These are phyloP conservation scores for Coleophoma eucalyptorum DNA, from an alignment of 2,329 filamentous ascomycete species.

Conservation along the genomic window DNA sequence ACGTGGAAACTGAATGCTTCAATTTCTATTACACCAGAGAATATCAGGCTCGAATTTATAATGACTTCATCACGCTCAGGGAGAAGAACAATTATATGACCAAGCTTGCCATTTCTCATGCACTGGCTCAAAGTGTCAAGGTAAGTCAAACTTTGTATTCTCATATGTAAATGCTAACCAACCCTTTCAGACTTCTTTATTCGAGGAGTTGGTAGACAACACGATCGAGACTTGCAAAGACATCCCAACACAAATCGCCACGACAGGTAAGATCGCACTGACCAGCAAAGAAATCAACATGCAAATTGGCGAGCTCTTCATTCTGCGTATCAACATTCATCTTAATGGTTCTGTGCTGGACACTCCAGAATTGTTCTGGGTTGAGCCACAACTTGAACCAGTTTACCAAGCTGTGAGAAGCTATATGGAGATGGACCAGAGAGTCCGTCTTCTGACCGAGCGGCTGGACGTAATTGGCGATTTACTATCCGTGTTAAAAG, in stretches of 20 bases:
- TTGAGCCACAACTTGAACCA: slow-evolving; percentile 92
- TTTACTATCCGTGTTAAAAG: slow-evolving; percentile 86
- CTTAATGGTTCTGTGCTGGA: slow-evolving; percentile 95
- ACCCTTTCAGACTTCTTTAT: slow-evolving; percentile 71
- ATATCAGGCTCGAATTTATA: slow-evolving; percentile 98
- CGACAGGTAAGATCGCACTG: slow-evolving; percentile 87
- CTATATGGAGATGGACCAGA: slow-evolving; percentile 97
- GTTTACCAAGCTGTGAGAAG: slow-evolving; percentile 93
- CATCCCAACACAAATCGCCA: slow-evolving; percentile 86
- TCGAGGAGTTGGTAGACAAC: slow-evolving; percentile 90
- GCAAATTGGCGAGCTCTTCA: slow-evolving; percentile 98
- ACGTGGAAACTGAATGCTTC: slow-evolving; percentile 94
- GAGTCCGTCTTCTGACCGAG: slow-evolving; percentile 85
- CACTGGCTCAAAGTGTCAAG: slow-evolving; percentile 93
- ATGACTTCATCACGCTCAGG: slow-evolving; percentile 93
- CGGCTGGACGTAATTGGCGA: slow-evolving; percentile 91
- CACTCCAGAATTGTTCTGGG: slow-evolving; percentile 97
- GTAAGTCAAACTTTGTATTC: slow-evolving; percentile 32
- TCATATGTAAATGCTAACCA: slow-evolving; percentile 1
- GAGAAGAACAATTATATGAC: slow-evolving; percentile 98
- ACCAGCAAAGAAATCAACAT: slow-evolving; percentile 93
- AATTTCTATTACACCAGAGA: slow-evolving; percentile 99
- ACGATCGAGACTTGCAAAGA: slow-evolving; percentile 93
- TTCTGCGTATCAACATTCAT: slow-evolving; percentile 96
- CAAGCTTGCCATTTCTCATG: slow-evolving; percentile 94